Evolutionary conservation across 2,329 filamentous ascomycete species (phyloP).

Genomic region (Ascosphaera acerosa): DNA sequence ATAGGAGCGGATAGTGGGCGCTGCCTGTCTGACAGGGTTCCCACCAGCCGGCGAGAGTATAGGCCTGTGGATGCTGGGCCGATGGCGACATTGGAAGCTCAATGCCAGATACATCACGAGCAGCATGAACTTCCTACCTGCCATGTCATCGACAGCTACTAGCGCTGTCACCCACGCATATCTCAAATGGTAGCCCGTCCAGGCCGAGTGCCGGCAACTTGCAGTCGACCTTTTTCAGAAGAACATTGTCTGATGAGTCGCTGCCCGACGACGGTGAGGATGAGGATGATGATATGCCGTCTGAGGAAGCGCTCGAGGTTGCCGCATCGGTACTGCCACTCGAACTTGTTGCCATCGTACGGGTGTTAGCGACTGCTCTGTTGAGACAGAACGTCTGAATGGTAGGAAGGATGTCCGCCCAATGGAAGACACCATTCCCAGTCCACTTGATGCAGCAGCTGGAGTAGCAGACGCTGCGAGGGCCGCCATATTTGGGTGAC

Average conservation of each 20-base stretch:
- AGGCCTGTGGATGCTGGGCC: neutral
- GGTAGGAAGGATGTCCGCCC: neutral
- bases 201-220: neutral
- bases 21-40: too few species aligned
- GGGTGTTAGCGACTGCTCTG: too few species aligned
- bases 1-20: too few species aligned
- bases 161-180: neutral
- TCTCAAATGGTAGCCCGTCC: neutral
- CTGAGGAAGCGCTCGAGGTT: too few species aligned
- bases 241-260: too few species aligned
- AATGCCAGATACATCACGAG: neutral
- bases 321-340: too few species aligned
- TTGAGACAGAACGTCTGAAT: neutral
- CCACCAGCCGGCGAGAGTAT: too few species aligned
- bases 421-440: neutral
- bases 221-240: slow-evolving; percentile 1
- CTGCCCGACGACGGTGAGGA: too few species aligned
- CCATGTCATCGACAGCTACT: neutral
- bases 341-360: too few species aligned
- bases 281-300: too few species aligned
- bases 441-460: slow-evolving; percentile 2
- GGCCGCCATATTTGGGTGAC: slow-evolving; percentile 1
- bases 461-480: neutral
- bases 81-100: too few species aligned
- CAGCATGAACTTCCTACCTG: neutral